Base-by-base conservation (phyloP, 2,329 filamentous ascomycete species). In the Parastagonospora avenae region DNA sequence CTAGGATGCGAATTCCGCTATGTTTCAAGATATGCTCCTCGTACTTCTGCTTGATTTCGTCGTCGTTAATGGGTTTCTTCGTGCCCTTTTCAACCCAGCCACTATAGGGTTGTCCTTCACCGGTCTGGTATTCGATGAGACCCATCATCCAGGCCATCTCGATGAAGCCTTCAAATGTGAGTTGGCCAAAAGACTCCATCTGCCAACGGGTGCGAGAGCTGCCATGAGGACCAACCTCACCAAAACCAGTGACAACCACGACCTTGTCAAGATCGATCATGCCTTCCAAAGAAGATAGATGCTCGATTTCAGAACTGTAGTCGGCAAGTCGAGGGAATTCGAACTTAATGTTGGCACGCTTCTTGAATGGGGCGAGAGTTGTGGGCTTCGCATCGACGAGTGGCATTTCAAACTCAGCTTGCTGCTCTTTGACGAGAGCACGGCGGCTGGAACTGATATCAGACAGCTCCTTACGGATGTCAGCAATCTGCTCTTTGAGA, bases 61-160 rank as follows among this genome's bases (percentile, higher is more conserved):
- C 97, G 79, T 99, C 95, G 54, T 97, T 92, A 27, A 99, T 92
- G 5, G 94, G 94, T 52, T 97, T 93, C 37, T 90, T 91, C 46
- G 91, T 87, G 84, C 97, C 97, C 72, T 86, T 83, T 69, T 99
- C 94, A 52, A 99, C 91, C 92, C 91, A 99, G 64, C 94, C 94
- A 62, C 93, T 91, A 79, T 99, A 97, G 58, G 89, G 89, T 79
- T 96, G 89, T 73, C 94, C 94, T 81, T 99, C 97, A 74, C 94
- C 94, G 64, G 97, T 97, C 81, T 96, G 91, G 76, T 99, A 96
- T 82, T 93, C 97, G 80, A 99, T 97, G 52, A 97, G 86, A 70
- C 94, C 94, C 93, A 97, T 99, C 75, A 99, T 91, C 94, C 94
- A 99, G 29, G 94, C 92, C 94, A 99, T 99, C 77, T 99, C 94